These are phyloP conservation scores for Podospora bellae-mahoneyi DNA, from an alignment of 495 filamentous ascomycete species.

Conservation along the genomic window DNA sequence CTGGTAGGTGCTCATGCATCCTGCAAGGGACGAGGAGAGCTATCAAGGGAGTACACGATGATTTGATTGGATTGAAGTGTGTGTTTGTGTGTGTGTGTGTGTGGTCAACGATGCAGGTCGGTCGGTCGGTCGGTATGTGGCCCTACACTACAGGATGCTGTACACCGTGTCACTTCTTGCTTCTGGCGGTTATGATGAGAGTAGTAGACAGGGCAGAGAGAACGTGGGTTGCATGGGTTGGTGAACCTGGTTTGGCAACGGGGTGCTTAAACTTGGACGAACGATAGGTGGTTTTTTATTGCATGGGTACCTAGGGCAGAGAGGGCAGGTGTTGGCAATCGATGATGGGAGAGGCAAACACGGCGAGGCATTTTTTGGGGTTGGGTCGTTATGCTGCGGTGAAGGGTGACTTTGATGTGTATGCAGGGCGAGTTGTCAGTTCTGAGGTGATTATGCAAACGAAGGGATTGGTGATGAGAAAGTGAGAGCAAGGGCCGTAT, in stretches of 20 bases:
- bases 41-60: not conserved
- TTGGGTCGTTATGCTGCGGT: not conserved
- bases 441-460: not conserved
- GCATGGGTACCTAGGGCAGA: not conserved
- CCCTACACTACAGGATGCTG: not conserved
- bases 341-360: not conserved
- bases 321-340: not conserved
- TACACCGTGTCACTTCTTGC: not conserved
- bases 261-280: not conserved
- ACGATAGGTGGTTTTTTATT: not conserved
- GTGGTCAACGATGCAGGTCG: not conserved
- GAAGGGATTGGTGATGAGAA: not conserved
- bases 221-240: not conserved
- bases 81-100: not conserved
- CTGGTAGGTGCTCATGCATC: constrained; percentile 13
- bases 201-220: not conserved
- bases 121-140: not conserved
- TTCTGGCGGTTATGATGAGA: not conserved
- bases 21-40: constrained; percentile 20
- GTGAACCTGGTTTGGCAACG: not conserved
- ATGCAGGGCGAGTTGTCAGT: not conserved
- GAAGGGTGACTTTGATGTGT: not conserved
- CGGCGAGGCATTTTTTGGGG: not conserved
- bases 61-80: not conserved
- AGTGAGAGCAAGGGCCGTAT: not conserved